A percentile compares a stretch with the other conserved stretches of the same genome.
Conservation (phyloP, 768 basidiomycete genomes). For the Stropharia rugosoannulata region DNA sequence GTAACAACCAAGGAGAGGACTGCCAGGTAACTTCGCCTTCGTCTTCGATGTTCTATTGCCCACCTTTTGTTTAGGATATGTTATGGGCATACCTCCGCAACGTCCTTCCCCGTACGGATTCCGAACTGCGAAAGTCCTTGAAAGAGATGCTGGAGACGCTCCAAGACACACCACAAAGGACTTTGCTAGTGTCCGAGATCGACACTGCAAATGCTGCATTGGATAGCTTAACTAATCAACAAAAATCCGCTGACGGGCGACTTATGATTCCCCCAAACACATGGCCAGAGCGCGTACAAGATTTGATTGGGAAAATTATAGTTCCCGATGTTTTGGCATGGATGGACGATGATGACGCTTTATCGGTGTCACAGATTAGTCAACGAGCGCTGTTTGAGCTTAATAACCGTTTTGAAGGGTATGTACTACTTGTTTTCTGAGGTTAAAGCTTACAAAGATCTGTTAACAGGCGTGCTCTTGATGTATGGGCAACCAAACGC, state of each 20-base stretch:
- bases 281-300: conserved; percentile 35
- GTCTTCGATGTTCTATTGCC: neutral
- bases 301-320: conserved; percentile 37
- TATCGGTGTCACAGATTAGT: conserved; percentile 40
- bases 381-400: conserved; percentile 47
- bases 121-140: conserved; percentile 14
- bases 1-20: conserved; percentile 29
- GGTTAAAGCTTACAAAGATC: neutral
- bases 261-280: conserved; percentile 13
- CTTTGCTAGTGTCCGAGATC: conserved; percentile 13
- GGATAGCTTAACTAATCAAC: neutral
- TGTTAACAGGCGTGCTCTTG: conserved; percentile 33
- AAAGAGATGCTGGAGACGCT: conserved; percentile 19
- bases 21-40: conserved; percentile 5
- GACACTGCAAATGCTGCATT: neutral
- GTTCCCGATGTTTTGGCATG: conserved; percentile 46
- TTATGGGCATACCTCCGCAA: conserved; percentile 26
- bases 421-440: conserved; percentile 1
- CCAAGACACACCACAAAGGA: conserved; percentile 16
- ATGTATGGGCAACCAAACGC: conserved; percentile 28
- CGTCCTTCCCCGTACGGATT: conserved; percentile 22
- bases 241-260: conserved; percentile 8
- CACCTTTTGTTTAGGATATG: conserved; percentile 20
- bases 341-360: conserved; percentile 53
- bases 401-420: conserved; percentile 42